A percentile compares a stretch with the other conserved stretches of the same genome.
Evolutionary conservation across 805 yeast genomes (phyloP).

Genomic region (Cyberlindnera veronae): DNA sequence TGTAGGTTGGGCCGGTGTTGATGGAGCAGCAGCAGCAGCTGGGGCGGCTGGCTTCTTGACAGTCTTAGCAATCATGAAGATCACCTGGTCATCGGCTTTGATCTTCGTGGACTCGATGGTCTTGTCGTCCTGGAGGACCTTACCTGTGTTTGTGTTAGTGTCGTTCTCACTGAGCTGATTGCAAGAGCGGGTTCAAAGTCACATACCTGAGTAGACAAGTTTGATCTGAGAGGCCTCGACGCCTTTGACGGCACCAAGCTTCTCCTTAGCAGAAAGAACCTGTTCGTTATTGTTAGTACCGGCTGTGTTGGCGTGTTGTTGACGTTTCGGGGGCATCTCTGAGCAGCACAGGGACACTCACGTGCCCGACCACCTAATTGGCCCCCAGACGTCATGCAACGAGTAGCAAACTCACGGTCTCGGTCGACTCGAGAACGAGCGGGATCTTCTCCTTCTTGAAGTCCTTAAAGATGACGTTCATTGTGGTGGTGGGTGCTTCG

Average conservation of each 20-base stretch:
- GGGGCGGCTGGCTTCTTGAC: slow-evolving; percentile 18
- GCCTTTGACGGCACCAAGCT: slow-evolving; percentile 62
- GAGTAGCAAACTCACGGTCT: slow-evolving; percentile 48
- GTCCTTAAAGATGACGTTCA: slow-evolving; percentile 85
- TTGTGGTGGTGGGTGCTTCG: slow-evolving; percentile 27
- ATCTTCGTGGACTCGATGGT: slow-evolving; percentile 68
- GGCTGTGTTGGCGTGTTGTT: not conserved
- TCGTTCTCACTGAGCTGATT: too few species aligned
- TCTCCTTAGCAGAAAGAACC: slow-evolving; percentile 67
- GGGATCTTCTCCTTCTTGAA: slow-evolving; percentile 88
- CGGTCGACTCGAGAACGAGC: slow-evolving; percentile 67
- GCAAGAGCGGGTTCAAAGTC: not conserved
- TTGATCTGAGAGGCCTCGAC: slow-evolving; percentile 75
- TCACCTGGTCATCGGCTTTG: slow-evolving; percentile 81
- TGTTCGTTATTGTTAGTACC: slow-evolving; percentile 17
- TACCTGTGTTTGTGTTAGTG: slow-evolving; percentile 38
- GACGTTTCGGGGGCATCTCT: too few species aligned
- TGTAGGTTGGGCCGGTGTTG: slow-evolving; percentile 17
- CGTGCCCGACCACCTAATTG: not conserved
- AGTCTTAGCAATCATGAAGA: slow-evolving; percentile 65
- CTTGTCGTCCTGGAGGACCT: slow-evolving; percentile 82
- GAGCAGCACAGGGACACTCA: not conserved
- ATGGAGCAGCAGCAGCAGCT: slow-evolving; percentile 22
- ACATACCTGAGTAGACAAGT: slow-evolving; percentile 78
- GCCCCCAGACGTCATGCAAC: not conserved